Percentiles rank a stretch among this genome's conserved stretches.
phyloP scores from a whole-genome alignment of 176 grass and related monocot species.

The Triticum dicoccoides region DNA sequence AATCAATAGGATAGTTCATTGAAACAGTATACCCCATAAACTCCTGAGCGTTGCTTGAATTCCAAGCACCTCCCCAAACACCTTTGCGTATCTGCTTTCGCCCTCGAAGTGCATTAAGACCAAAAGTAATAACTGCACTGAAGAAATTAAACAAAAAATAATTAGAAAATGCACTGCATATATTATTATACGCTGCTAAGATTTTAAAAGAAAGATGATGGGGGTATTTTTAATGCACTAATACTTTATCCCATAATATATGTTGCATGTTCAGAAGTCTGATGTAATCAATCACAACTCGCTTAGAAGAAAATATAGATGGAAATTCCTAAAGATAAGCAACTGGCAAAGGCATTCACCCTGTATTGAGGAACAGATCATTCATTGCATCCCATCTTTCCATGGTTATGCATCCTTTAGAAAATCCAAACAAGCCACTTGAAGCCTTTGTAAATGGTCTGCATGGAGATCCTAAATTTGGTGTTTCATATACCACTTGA shows the following conservation, averaged over 20 bases:
- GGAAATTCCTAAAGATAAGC: not conserved
- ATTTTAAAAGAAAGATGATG: conserved; percentile 2
- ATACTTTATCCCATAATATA: not conserved
- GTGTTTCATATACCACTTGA: conserved; percentile 78
- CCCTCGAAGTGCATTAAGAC: conserved; percentile 88
- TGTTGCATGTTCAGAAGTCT: not conserved
- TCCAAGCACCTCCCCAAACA: conserved; percentile 73
- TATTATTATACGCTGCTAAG: not conserved
- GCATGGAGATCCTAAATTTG: conserved; percentile 67
- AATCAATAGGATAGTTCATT: conserved; percentile 80
- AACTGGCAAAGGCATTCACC: conserved; percentile 40
- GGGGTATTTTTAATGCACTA: not conserved
- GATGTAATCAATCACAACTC: not conserved
- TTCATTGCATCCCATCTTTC: conserved; percentile 90
- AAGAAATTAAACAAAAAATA: conserved; percentile 29
- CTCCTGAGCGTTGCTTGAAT: conserved; percentile 70
- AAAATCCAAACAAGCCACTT: conserved; percentile 87
- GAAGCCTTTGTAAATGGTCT: conserved; percentile 58
- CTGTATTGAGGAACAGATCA: conserved; percentile 67
- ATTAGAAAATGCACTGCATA: conserved; percentile 15
- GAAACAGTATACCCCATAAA: conserved; percentile 72
- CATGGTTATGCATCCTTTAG: conserved; percentile 91
- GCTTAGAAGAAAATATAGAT: not conserved
- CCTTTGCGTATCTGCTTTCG: conserved; percentile 39
- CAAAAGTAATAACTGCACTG: conserved; percentile 89